phyloP scores from a whole-genome alignment of 2,329 filamentous ascomycete species.

The Rosellinia necatrix region DNA sequence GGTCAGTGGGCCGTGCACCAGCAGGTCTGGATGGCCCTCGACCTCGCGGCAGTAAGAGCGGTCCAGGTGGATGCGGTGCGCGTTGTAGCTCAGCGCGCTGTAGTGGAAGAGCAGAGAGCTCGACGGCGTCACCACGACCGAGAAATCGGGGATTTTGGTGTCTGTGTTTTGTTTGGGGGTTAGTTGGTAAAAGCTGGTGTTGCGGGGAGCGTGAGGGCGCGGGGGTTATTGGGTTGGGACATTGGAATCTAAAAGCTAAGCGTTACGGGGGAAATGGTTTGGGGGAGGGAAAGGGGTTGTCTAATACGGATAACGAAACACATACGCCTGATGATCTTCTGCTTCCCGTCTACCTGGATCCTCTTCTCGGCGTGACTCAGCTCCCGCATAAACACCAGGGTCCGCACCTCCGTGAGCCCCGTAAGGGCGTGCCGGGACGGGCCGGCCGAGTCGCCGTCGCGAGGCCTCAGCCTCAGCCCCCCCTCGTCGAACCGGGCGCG shows the following conservation, averaged over 20 bases:
- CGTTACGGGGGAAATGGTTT: slow-evolving; percentile 28
- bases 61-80: slow-evolving; percentile 88
- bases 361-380: slow-evolving; percentile 27
- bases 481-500: not conserved
- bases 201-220: too few relatives aligned
- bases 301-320: too few relatives aligned
- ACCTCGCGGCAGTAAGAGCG: slow-evolving; percentile 67
- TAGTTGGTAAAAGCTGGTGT: not conserved
- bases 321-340: slow-evolving; percentile 34
- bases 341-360: slow-evolving; percentile 10
- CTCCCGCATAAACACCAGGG: slow-evolving; percentile 57
- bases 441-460: not conserved
- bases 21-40: slow-evolving; percentile 74
- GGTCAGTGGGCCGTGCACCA: slow-evolving; percentile 87
- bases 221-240: too few relatives aligned
- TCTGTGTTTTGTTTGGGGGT: slow-evolving; percentile 38
- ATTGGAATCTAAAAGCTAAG: too few relatives aligned
- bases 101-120: slow-evolving; percentile 82
- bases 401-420: slow-evolving; percentile 52
- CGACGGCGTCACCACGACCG: slow-evolving; percentile 66
- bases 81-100: slow-evolving; percentile 89
- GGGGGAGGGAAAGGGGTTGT: too few relatives aligned
- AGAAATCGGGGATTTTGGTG: slow-evolving; percentile 41
- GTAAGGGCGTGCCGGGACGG: not conserved
- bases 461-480: slow-evolving; percentile 11